Percentiles rank a stretch among this genome's conserved stretches.
Evolutionary conservation across 2,329 filamentous ascomycete genomes (phyloP).

Genomic region (Alternaria hordeiaustralica): DNA sequence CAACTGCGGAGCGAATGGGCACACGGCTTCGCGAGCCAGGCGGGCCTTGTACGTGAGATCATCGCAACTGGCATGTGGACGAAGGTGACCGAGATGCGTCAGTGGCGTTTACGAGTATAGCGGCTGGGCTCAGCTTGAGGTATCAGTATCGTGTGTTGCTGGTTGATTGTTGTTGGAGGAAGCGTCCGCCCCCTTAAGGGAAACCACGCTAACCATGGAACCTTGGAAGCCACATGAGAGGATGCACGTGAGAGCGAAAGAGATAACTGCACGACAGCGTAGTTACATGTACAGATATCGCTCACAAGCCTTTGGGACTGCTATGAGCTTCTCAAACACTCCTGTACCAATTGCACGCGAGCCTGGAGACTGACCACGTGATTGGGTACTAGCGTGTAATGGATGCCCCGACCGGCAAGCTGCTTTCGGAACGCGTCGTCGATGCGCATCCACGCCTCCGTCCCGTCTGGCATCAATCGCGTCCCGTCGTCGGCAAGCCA

Average conservation of each 20-base stretch:
- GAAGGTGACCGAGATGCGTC: background rate
- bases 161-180: background rate
- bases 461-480: slow-evolving; percentile 40
- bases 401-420: slow-evolving; percentile 26
- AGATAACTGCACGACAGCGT: background rate
- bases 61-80: background rate
- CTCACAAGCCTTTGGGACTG: background rate
- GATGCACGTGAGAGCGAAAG: background rate
- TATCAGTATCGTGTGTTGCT: background rate
- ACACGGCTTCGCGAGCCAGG: slow-evolving; percentile 2
- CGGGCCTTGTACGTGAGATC: background rate
- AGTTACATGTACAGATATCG: background rate
- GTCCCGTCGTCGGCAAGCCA: slow-evolving; percentile 51
- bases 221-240: background rate
- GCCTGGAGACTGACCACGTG: background rate
- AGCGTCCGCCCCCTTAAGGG: slow-evolving; percentile 1
- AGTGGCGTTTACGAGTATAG: background rate
- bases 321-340: background rate
- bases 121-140: background rate
- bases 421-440: slow-evolving; percentile 29
- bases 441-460: slow-evolving; percentile 35
- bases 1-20: background rate
- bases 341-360: background rate
- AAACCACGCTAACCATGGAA: background rate
- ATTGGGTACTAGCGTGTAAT: slow-evolving; percentile 18